Percentiles rank a stretch among this genome's conserved stretches.
Evolutionary conservation across 164 flowering plant genomes (phyloP).

Genomic region (Stephania yunnanensis): DNA sequence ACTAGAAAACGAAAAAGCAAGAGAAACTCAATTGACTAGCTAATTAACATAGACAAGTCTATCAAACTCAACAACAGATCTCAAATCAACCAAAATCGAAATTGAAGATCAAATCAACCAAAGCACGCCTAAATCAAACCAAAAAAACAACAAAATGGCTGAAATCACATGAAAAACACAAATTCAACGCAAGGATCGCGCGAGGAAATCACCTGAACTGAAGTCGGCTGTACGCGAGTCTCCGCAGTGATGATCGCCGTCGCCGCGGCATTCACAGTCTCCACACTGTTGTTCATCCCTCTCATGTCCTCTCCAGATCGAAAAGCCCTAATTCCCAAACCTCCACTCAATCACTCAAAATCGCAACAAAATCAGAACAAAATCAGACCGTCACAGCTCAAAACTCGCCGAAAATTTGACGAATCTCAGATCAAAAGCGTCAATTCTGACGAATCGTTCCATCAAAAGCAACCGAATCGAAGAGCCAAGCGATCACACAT

Average conservation of each 20-base stretch:
- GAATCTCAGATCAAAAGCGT: background rate
- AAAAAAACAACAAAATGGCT: background rate
- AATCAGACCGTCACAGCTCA: background rate
- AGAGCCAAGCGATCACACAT: background rate
- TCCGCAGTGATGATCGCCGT: conserved; percentile 70
- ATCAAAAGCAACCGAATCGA: background rate
- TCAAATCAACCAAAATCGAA: conserved; percentile 7
- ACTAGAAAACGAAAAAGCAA: background rate
- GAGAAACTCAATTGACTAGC: background rate
- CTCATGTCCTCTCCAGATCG: conserved; percentile 21
- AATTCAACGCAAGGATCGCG: conserved; percentile 7
- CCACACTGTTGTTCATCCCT: conserved; percentile 45
- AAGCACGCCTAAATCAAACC: background rate
- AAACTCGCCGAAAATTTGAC: conserved; percentile 8
- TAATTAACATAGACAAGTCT: background rate
- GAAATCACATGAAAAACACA: background rate
- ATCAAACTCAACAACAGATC: conserved; percentile 19
- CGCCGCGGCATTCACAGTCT: conserved; percentile 88
- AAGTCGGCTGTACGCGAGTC: conserved; percentile 51
- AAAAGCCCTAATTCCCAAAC: conserved; percentile 10
- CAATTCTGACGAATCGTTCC: background rate
- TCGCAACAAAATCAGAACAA: background rate
- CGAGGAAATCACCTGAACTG: conserved; percentile 46
- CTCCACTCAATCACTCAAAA: background rate
- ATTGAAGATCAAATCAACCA: conserved; percentile 1